Evolutionary conservation across 257 asterid species (phyloP), one percentile per base, ranked within the genome.

Genomic region (Vinca minor): DNA sequence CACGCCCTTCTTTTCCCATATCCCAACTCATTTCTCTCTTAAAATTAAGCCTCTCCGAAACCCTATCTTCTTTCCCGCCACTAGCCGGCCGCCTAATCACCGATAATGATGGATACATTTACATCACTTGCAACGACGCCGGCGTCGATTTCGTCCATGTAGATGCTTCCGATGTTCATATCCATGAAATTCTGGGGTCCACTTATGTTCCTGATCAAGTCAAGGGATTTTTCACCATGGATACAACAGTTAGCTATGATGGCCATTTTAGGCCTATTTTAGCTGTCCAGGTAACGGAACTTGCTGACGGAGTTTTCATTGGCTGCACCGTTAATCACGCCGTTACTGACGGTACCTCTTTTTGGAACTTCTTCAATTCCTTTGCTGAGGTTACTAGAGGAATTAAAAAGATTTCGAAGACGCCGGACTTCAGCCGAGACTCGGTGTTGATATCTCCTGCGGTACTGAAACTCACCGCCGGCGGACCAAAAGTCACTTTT

Each of bases 261-360:
- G 91, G 87, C 21, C 92, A 84, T 69, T 76, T 69, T 9, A 56
- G 67, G 31, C 91, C 95, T 1, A 69, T 87, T 44, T 65, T 82
- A 8, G 75, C 89, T 0, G 89, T 87, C 1, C 89, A 83, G 67
- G 83, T 82, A n/a, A 87, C 92, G 63, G 95, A 82, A 65, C 69
- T 87, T 4, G 82, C 78, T 25, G 92, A 84, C 59, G 92, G 95
- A 29, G 69, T 87, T 7, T 87, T 87, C 47, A 81, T 87, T 23
- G 83, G 83, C 18, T 87, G 89, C 81, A 35, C 86, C 61, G 84
- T 84, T 10, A 83, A 87, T 71, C 95, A 87, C 72, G 83, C 95
- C 56, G 87, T 86, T 0, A 62, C 77, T 0, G 95, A 86, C 8
- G 91, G 95, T 6, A 84, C 95, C 0, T 86, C 91, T 8, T 75